Base-by-base conservation (phyloP, 23 red algal species). In the Chondrus crispus region DNA sequence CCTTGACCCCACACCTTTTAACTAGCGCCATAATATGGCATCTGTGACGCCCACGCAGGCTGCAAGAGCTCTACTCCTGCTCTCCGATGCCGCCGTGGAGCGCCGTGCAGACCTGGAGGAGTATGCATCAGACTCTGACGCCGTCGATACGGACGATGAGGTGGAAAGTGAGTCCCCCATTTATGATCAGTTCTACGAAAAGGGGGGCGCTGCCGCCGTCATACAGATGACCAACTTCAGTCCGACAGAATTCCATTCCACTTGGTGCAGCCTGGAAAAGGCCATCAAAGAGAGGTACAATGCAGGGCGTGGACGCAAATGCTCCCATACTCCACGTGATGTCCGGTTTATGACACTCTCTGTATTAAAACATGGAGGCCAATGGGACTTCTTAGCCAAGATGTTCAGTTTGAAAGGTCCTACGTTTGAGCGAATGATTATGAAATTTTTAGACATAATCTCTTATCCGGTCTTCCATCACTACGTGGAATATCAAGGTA, bases 281-380 rank as follows among this genome's bases (percentile, higher is more conserved):
- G 9, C 60, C 3, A 82, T 82, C 11, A n/a, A 16, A 2, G 2
- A 8, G 6, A 38, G 43, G 2, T 82, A 51, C 47, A 16, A 82
- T 30, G 11, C 13, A 36, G 78, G 78, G 3, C 53, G 78, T 43
- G 53, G 49, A 24, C n/a, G 4, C 24, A 20, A 29, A 3, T 60
- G 49, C 30, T 14, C 24, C 40, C 30, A 60, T 62, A 62, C 47
- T 2, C 53, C 53, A 32, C 53, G 43, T n/a, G 78, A 82, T 62
- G 49, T 82, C n/a, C 12, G 53, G 14, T 82, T 82, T 62, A 82
- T 82, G 78, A 60, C 48, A 2, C 49, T 82, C 7, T 57, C 78
- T 57, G 30, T 24, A 11, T 32, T 60, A 2, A 60, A 62, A 42
- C 22, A 82, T 57, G 53, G 78, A 8, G 78, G 78, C 24, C 49